Evolutionary conservation across 805 yeast genomes (phyloP).

Genomic region (Saturnispora saitoi): DNA sequence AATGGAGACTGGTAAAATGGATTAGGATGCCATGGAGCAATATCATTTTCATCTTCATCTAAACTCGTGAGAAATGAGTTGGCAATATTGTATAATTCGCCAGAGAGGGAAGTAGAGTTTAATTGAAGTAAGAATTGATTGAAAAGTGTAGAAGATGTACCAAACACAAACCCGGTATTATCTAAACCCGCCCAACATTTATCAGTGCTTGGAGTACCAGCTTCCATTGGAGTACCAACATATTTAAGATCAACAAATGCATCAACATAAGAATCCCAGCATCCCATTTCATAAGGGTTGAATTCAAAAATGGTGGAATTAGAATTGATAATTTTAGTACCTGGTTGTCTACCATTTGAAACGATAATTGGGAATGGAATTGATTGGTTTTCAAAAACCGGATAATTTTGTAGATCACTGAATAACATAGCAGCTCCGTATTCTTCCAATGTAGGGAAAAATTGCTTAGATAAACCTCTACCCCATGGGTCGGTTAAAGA

Average conservation of each 20-base stretch:
- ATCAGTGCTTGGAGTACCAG: slow-evolving; percentile 41
- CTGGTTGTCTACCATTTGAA: slow-evolving; percentile 61
- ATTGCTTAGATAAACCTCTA: slow-evolving; percentile 61
- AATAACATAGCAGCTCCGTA: slow-evolving; percentile 59
- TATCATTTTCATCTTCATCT: slow-evolving; percentile 46
- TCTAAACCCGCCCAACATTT: slow-evolving; percentile 64
- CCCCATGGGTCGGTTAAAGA: slow-evolving; percentile 77
- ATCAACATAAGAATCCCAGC: slow-evolving; percentile 74
- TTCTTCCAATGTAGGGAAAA: slow-evolving; percentile 51
- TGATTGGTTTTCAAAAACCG: slow-evolving; percentile 48
- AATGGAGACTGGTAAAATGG: slow-evolving; percentile 47
- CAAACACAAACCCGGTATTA: slow-evolving; percentile 73
- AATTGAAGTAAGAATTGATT: slow-evolving; percentile 55
- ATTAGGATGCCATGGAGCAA: slow-evolving; percentile 65
- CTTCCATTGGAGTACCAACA: slow-evolving; percentile 54
- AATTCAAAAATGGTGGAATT: slow-evolving; percentile 65
- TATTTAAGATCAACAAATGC: slow-evolving; percentile 61
- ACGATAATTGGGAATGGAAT: slow-evolving; percentile 70
- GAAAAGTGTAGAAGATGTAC: slow-evolving; percentile 76
- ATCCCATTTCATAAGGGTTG: slow-evolving; percentile 68
- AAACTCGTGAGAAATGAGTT: slow-evolving; percentile 35
- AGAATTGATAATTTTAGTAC: slow-evolving; percentile 41
- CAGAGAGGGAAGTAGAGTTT: slow-evolving; percentile 43
- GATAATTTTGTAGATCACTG: slow-evolving; percentile 49
- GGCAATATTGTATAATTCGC: slow-evolving; percentile 38